Base-by-base conservation (phyloP, 257 asterid genomes). In the Leptodermis oblonga region DNA sequence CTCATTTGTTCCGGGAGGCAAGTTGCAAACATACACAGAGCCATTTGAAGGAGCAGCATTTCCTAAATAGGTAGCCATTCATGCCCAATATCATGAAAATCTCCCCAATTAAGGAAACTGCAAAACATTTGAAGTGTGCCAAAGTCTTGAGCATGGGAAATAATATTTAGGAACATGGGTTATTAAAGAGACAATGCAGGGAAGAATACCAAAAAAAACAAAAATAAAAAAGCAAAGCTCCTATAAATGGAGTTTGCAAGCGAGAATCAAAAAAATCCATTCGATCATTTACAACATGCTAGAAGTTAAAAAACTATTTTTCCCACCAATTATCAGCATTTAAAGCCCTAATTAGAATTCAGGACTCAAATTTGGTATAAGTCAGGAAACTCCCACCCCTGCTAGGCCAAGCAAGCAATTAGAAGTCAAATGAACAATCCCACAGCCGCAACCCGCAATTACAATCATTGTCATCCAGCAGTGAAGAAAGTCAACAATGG, bases 1-100 rank as follows among this genome's bases (percentile, higher is more conserved):
- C 79, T 91, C 99, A 77, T 82, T 90, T 22, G 99, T 94, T 13
- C 99, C 97, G 33, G 75, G 76, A 69, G 97, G 99, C 86, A 94
- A 83, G 70, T 94, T 89, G 79, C 95, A 94, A 42, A 94, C 97
- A 77, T 94, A 94, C 48, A 94, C 87, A 73, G 86, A 85, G 55
- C 96, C 95, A 69, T 91, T 90, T 43, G 87, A 80, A 11, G 94
- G 86, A 66, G 84, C 86, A 74, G 85, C 87, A 70, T 76, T 88
- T 70, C 88, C 94, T 36, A 86, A 62, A 78, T 83, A 84, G 80
- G 48, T 80, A 28, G 91, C 91, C 97, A 87, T 91, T 80, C 63
- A 67, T 65, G 69, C 86, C 73, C 80, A 83, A 84, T 85, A 82
- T 86, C 88, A 87, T 88, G 75, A 83, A 84, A 62, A 3, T 61